These are phyloP conservation scores for Hypoxylon sp. DNA, from an alignment of 2,329 filamentous ascomycete species.

Conservation along the genomic window DNA sequence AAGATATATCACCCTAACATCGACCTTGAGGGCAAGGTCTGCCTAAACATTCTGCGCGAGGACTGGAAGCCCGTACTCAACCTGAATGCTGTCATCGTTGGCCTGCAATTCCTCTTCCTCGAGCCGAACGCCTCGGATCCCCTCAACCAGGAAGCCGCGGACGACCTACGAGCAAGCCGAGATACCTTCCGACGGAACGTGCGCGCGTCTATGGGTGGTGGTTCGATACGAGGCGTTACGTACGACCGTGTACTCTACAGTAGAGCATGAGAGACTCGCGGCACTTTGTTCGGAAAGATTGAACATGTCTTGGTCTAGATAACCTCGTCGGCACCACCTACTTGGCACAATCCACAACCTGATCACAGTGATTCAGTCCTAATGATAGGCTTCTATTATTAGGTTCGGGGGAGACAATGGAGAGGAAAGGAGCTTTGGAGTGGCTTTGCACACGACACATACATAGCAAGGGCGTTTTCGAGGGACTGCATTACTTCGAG, in stretches of 20 bases:
- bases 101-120: conserved; percentile 94
- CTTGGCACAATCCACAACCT: not conserved
- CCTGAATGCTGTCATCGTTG: conserved; percentile 95
- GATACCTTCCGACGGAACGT: conserved; percentile 95
- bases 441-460: conserved; percentile 22
- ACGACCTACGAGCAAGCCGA: conserved; percentile 86
- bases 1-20: conserved; percentile 99
- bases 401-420: not conserved
- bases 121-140: conserved; percentile 97
- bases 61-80: conserved; percentile 99
- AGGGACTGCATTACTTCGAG: conserved; percentile 27
- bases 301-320: not conserved
- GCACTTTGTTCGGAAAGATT: not conserved
- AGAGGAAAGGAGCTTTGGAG: conserved; percentile 11
- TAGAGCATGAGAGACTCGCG: conserved; percentile 7
- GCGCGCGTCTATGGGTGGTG: conserved; percentile 83
- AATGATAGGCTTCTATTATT: not conserved
- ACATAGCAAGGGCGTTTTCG: conserved; percentile 39
- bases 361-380: not conserved
- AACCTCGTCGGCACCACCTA: not conserved
- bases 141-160: conserved; percentile 97
- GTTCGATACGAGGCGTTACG: conserved; percentile 75
- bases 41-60: conserved; percentile 95
- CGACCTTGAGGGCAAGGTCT: conserved; percentile 96
- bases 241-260: conserved; percentile 86